Conservation (phyloP, 352 stramenopile genomes). For the Globisporangium perplexum region DNA sequence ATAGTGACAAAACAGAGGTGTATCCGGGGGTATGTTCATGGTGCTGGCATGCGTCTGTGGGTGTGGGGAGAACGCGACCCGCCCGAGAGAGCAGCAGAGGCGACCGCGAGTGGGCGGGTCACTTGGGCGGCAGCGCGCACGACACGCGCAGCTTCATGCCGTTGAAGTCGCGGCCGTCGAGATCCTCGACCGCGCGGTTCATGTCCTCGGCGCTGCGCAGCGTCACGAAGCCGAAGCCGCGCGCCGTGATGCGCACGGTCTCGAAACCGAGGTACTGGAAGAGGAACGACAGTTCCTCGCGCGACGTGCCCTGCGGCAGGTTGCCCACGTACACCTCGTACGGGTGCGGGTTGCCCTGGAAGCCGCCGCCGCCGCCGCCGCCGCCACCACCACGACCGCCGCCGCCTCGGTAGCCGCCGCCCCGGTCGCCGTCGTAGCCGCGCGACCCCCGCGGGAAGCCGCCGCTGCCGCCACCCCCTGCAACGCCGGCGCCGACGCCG, state of each 20-base stretch:
- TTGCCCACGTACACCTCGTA: constrained; percentile 84
- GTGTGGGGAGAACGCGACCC: too few species aligned
- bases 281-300: constrained; percentile 71
- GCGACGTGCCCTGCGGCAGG: constrained; percentile 70
- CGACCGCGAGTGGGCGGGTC: neutral
- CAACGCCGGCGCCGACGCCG: constrained; percentile 12
- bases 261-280: constrained; percentile 81
- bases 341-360: constrained; percentile 49
- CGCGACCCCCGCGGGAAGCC: constrained; percentile 20
- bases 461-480: constrained; percentile 21
- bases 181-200: constrained; percentile 72
- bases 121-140: constrained; percentile 50
- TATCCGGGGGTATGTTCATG: too few species aligned
- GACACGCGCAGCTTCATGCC: constrained; percentile 72
- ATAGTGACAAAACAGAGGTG: too few species aligned
- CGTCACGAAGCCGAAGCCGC: constrained; percentile 80
- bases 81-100: too few species aligned
- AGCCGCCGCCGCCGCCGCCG: constrained; percentile 27
- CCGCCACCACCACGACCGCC: constrained; percentile 23
- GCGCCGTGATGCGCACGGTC: constrained; percentile 78
- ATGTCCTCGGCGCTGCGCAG: constrained; percentile 71
- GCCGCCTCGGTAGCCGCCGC: constrained; percentile 13
- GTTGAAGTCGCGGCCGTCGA: constrained; percentile 77
- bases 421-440: constrained; percentile 7
- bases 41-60: neutral